Base-by-base conservation (phyloP, 164 flowering plant species). In the Vitis riparia region DNA sequence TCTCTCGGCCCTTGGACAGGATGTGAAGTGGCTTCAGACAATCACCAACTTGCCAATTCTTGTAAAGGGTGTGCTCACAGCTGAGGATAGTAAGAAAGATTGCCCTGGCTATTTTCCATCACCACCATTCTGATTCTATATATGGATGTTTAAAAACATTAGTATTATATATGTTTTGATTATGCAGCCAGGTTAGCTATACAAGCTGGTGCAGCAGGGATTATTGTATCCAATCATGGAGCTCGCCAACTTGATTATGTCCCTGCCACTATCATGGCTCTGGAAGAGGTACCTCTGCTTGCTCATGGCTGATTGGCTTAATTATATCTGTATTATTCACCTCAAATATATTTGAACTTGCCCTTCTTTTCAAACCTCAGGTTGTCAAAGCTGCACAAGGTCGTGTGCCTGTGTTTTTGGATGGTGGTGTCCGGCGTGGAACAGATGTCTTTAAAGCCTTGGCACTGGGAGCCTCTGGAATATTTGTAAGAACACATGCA, bases 191-290 rank as follows among this genome's bases (percentile, higher is more conserved):
- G 79, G 67, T 30, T 81, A 47, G 75, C 84, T 1, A 50, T 83
- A 13, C 81, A 83, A 74, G 68, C 65, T 63, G 86, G 86, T 70
- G 83, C 83, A 52, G 86, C 83, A 51, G 87, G 87, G 50, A 83
- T 83, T 49, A 79, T 83, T n/a, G 87, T 83, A n/a, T 83, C 87
- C 51, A 83, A 83, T 60, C 87, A 83, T 53, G 87, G 87, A 13
- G 87, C 87, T 71, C 84, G 85, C 47, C 87, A 83, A 63, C 86
- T 83, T 30, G 86, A 83, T 65, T 83, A 78, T 64, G 80, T 75
- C 14, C 86, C 86, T 56, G 75, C 87, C 2, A 81, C 84, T 50
- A 83, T 83, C 49, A 70, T 73, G 83, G 87, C 81, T 68, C 65
- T 81, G 56, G 87, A 81, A 69, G 87, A 83, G 87, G 85, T 82